Percentiles rank a stretch among this genome's conserved stretches.
These are phyloP conservation scores for Plenodomus lindquistii DNA, from an alignment of 2,329 filamentous ascomycete genomes.

Conservation along the genomic window DNA sequence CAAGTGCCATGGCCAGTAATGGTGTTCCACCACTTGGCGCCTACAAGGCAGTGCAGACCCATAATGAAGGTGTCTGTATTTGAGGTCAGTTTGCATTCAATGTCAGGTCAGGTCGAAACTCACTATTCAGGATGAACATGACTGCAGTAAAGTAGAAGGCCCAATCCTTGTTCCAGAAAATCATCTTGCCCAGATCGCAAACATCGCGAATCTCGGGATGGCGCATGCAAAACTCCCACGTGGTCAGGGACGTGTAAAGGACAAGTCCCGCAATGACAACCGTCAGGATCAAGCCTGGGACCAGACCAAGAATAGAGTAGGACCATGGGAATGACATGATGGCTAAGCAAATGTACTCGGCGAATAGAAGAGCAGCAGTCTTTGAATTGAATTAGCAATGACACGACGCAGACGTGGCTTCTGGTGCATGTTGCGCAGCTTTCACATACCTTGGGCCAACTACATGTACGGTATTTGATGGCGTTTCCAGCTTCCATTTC, in stretches of 20 bases:
- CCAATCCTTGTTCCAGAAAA: conserved; percentile 84
- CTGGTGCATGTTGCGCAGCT: too few species aligned
- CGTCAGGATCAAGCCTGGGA: conserved; percentile 84
- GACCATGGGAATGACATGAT: conserved; percentile 98
- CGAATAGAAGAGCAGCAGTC: conserved; percentile 88
- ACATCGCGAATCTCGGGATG: conserved; percentile 92
- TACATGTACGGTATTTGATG: conserved; percentile 92
- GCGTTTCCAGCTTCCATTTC: conserved; percentile 74
- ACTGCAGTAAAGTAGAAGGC: conserved; percentile 70
- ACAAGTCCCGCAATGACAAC: conserved; percentile 76
- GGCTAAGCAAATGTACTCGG: conserved; percentile 88
- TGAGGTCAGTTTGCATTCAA: neutral
- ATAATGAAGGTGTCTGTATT: conserved; percentile 19
- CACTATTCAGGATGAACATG: conserved; percentile 95
- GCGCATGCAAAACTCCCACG: conserved; percentile 82
- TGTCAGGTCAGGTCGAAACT: conserved; percentile 57
- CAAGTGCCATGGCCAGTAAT: conserved; percentile 74
- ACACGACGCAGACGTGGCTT: neutral
- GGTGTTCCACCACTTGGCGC: conserved; percentile 87
- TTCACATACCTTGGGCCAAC: conserved; percentile 76
- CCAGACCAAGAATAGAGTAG: conserved; percentile 83
- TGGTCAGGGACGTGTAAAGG: conserved; percentile 75
- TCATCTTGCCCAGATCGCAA: conserved; percentile 92
- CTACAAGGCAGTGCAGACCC: conserved; percentile 80
- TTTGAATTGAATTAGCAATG: conserved; percentile 38